Evolutionary conservation across 306 rosid genomes (phyloP), one percentile per base, ranked within the genome.

Genomic region (Quercus gilva): DNA sequence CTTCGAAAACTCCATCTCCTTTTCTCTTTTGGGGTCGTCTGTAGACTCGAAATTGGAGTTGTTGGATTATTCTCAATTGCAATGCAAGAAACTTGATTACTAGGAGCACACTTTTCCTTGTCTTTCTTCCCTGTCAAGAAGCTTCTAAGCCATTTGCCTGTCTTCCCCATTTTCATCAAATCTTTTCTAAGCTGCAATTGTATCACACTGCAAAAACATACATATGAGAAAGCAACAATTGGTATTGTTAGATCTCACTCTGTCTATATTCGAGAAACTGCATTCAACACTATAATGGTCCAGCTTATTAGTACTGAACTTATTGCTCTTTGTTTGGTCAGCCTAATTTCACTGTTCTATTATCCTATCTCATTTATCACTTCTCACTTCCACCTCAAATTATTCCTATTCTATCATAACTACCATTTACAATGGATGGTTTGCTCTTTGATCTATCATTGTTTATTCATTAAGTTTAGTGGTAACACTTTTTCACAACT

Each of bases 1-100:
- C 99, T 87, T 77, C 97, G 84, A 67, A 94, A 92, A 78, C 99
- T 92, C 99, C 97, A 92, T 73, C 99, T 83, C 81, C 73, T 85
- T 79, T 91, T 94, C 88, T 94, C 99, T 69, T 86, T 94, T 8
- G 96, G 89, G 49, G 85, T 61, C 21, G 88, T 26, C 69, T 65
- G 80, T 29, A 71, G 74, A 18, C 51, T 80, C 4, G 96, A 87
- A 70, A 21, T 61, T 69, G 94, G 97, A 75, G 88, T 84, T 2
- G 88, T 74, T 53, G 90, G 88, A 65, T 91, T 31, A 28, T 37
- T 88, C 78, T 88, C 89, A 76, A 75, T 60, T 49, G 82, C 77
- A 81, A 65, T 56, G 59, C 86, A 67, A 85, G 80, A 78, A 78
- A 69, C 82, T 71, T 70, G 87, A 55, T 79, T 58, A 35, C 73